Conservation (phyloP, 139 green algal species). For the Chloropicon primus region DNA sequence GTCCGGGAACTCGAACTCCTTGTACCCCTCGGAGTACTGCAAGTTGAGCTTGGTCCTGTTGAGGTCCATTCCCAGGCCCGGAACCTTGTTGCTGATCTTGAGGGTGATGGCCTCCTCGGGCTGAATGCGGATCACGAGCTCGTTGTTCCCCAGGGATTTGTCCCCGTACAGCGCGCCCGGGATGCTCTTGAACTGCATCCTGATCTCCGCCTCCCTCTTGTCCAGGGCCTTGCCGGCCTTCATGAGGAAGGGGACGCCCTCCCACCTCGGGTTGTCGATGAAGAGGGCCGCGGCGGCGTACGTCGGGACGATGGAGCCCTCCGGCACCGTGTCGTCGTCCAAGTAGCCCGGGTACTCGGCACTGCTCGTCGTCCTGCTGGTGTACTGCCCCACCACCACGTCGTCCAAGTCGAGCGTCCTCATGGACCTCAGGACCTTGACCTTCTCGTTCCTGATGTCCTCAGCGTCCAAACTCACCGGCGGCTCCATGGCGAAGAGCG, state of each 20-base stretch:
- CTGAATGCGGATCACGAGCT: slow-evolving; percentile 98
- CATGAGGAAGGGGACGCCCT: slow-evolving; percentile 79
- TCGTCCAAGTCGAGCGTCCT: slow-evolving; percentile 34
- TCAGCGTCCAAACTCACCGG: slow-evolving; percentile 70
- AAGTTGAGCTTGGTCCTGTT: slow-evolving; percentile 87
- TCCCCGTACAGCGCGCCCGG: slow-evolving; percentile 30
- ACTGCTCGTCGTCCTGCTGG: slow-evolving; percentile 14
- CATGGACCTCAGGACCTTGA: slow-evolving; percentile 68
- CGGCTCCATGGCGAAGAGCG: slow-evolving; percentile 86
- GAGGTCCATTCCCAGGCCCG: slow-evolving; percentile 84
- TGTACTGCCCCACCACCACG: slow-evolving; percentile 89
- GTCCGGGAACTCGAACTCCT: slow-evolving; percentile 62
- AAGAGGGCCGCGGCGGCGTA: slow-evolving; percentile 63
- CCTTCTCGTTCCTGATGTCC: slow-evolving; percentile 91
- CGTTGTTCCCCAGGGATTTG: slow-evolving; percentile 62
- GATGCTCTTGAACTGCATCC: slow-evolving; percentile 37
- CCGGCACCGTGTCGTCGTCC: slow-evolving; percentile 79
- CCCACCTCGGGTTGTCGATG: slow-evolving; percentile 86
- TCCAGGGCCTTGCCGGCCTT: slow-evolving; percentile 91
- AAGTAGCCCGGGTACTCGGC: slow-evolving; percentile 55
- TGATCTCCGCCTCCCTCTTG: slow-evolving; percentile 39
- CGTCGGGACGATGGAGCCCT: slow-evolving; percentile 64
- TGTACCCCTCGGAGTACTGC: slow-evolving; percentile 55
- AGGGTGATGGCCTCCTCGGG: slow-evolving; percentile 96
- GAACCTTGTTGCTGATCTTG: slow-evolving; percentile 99